Evolutionary conservation across 352 stramenopile genomes (phyloP), one percentile per base, ranked within the genome.

Genomic region (Pythium pyrilobum): DNA sequence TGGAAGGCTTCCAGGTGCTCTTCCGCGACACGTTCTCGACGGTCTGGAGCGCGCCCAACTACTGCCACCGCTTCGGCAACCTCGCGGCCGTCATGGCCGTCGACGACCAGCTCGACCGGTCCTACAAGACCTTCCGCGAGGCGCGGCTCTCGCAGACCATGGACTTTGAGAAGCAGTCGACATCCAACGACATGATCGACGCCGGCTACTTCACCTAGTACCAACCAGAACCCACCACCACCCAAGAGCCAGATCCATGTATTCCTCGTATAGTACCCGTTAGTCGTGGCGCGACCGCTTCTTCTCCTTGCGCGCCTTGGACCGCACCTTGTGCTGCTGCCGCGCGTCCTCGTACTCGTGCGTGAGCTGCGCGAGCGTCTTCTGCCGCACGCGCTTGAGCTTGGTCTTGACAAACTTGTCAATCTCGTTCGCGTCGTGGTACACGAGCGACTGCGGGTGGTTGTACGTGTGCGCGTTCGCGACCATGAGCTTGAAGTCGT

Each of bases 41-140:
- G 1, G 89, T 97, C 56, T 97, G 96, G 55, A 92, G 72, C 48
- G 91, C 91, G 5, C 91, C 91, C 31, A 97, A 97, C 69, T 97
- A 97, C 70, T 97, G 91, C 75, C 97, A 97, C 70, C 85, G 91
- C 47, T 97, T 89, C 59, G 96, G 96, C 16, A 99, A 99, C 80
- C 87, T 98, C 32, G 95, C 93, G 7, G 93, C 89, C 33, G 92
- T 98, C 62, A 92, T 98, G 77, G 92, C 97, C 62, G 95, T 98
- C 61, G 95, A 96, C 47, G 84, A 96, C 37, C 10, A 56, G 10
- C 31, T 66, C 15, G 36, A 90, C 74, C 81, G 83, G 18, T 83
- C 77, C 20, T 94, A 89, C 69, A 94, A 94, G 51, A 90, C 82
- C 4, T 94, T 94, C 52, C 87, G 87, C 33, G 81, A 92, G 55